phyloP scores from a whole-genome alignment of 345 rosid genomes.

The Acer campestre region DNA sequence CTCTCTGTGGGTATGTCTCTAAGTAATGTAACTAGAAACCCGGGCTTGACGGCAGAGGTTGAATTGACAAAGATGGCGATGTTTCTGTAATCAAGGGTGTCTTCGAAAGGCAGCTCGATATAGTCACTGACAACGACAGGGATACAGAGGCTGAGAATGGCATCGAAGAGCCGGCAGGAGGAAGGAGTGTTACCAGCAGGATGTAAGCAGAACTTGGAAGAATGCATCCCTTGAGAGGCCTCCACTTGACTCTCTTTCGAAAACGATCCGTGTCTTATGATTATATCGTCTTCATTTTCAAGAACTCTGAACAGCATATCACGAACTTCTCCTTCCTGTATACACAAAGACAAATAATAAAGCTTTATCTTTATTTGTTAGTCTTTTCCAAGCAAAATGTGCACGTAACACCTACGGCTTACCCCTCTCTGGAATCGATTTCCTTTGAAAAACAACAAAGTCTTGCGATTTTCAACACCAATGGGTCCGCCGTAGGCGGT shows the following conservation, averaged over 20 bases:
- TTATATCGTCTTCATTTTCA: conserved; percentile 69
- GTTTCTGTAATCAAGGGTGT: conserved; percentile 73
- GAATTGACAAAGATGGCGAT: conserved; percentile 76
- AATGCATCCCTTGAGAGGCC: conserved; percentile 87
- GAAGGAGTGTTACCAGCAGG: conserved; percentile 98
- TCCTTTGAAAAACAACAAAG: conserved; percentile 91
- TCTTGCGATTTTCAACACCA: conserved; percentile 58
- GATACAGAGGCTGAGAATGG: conserved; percentile 90
- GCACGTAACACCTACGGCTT: background rate
- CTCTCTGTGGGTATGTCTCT: conserved; percentile 51
- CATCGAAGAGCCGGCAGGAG: conserved; percentile 91
- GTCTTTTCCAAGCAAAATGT: no score
- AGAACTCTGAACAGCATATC: conserved; percentile 79
- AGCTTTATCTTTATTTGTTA: no score
- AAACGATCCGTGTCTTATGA: conserved; percentile 84
- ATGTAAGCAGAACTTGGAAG: conserved; percentile 86
- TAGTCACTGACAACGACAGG: conserved; percentile 85
- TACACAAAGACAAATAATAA: background rate
- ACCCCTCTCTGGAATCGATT: conserved; percentile 91
- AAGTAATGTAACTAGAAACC: conserved; percentile 61
- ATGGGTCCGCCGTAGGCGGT: conserved; percentile 62
- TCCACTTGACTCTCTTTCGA: conserved; percentile 87
- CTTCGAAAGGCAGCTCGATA: conserved; percentile 95
- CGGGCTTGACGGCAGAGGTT: conserved; percentile 59
- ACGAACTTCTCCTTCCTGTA: conserved; percentile 88